Conservation (phyloP, 2,329 filamentous ascomycete species). For the Xylariaceae sp. region DNA sequence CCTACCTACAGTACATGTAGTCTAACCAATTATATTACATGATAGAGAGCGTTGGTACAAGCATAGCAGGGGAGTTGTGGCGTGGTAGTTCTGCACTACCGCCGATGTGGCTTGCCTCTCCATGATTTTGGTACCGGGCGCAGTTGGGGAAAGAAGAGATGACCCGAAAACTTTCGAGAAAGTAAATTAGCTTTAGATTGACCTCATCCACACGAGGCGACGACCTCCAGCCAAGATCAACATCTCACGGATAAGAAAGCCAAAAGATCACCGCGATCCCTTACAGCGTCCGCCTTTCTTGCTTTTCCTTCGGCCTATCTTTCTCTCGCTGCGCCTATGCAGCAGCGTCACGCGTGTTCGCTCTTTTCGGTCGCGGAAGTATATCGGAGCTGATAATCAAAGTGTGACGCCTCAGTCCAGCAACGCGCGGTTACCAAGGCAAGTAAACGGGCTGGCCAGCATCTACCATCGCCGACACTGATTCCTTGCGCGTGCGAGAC, state of each 20-base stretch:
- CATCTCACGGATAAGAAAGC: slow-evolving; percentile 3
- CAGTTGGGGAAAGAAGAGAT: slow-evolving; percentile 1
- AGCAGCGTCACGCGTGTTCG: slow-evolving; percentile 6
- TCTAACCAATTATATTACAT: neutral
- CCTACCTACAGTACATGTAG: too few relatives aligned
- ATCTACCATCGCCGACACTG: slow-evolving; percentile 4
- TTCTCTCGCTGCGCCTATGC: slow-evolving; percentile 8
- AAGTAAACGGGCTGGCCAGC: slow-evolving; percentile 8
- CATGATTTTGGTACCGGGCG: slow-evolving; percentile 11
- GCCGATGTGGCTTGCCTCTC: slow-evolving; percentile 13
- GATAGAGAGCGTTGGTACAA: neutral
- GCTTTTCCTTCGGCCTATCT: slow-evolving; percentile 5
- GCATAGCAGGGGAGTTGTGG: too few relatives aligned
- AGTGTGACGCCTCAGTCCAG: slow-evolving; percentile 23
- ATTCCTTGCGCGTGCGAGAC: slow-evolving; percentile 2
- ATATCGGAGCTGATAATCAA: slow-evolving; percentile 32
- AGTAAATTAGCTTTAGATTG: slow-evolving; percentile 31
- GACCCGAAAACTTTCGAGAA: slow-evolving; percentile 34
- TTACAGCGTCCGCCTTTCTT: slow-evolving; percentile 17
- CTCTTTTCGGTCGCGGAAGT: slow-evolving; percentile 26
- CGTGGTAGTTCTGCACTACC: neutral
- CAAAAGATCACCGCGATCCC: neutral
- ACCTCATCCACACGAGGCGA: slow-evolving; percentile 1
- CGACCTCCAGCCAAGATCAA: neutral
- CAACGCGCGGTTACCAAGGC: slow-evolving; percentile 21